phyloP scores from a whole-genome alignment of 2,329 filamentous ascomycete species.

The Plectosphaerella cucumerina region DNA sequence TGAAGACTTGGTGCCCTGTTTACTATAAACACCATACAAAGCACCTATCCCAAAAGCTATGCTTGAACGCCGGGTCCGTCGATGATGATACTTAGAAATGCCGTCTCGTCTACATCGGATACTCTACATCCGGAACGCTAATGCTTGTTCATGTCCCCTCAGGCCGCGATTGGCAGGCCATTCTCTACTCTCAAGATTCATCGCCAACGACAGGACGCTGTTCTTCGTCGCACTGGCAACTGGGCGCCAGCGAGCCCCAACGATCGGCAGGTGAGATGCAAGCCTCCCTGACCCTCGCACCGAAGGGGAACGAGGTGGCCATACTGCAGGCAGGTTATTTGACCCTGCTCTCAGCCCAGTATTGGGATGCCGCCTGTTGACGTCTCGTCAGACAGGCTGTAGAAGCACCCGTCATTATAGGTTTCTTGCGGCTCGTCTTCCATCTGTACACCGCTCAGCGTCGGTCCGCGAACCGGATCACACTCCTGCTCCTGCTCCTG shows the following conservation, averaged over 20 bases:
- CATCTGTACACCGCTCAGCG: not conserved
- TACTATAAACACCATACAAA: not conserved
- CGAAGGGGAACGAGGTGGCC: too few species aligned
- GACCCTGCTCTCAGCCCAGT: not conserved
- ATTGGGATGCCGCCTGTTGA: not conserved
- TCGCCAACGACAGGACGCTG: not conserved
- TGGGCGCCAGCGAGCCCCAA: conserved; percentile 1
- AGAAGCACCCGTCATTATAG: not conserved
- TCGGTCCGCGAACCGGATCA: conserved; percentile 2
- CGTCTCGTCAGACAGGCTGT: not conserved
- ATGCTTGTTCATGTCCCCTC: too few species aligned
- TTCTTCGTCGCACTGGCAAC: not conserved
- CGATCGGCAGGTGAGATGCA: not conserved
- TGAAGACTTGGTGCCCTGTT: too few species aligned
- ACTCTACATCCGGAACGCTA: too few species aligned
- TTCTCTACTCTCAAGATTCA: not conserved
- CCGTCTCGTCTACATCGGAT: too few species aligned
- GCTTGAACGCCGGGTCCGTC: too few species aligned
- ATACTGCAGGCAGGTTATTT: not conserved
- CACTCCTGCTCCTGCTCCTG: conserved; percentile 3
- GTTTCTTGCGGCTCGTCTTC: too few species aligned
- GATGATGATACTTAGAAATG: too few species aligned
- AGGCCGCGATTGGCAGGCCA: too few species aligned
- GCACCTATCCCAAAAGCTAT: not conserved
- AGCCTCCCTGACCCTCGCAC: not conserved